These are phyloP conservation scores for Peronospora farinosa DNA, from an alignment of 352 stramenopile species.

Conservation along the genomic window DNA sequence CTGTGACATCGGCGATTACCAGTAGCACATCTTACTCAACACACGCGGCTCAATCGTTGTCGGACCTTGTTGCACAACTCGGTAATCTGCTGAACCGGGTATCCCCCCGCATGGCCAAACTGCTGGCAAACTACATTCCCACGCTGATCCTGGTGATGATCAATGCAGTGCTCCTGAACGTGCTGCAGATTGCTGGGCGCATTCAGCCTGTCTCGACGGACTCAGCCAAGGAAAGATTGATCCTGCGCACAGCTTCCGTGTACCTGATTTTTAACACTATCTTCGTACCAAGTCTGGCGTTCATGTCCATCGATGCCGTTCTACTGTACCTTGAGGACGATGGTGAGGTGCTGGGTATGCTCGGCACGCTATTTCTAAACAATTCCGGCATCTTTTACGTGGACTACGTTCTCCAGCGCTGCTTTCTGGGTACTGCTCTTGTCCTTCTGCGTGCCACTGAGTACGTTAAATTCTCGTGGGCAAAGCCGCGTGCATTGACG, in stretches of 20 bases:
- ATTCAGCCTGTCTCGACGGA: constrained; percentile 83
- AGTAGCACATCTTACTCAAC: constrained; percentile 60
- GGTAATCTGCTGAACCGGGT: constrained; percentile 49
- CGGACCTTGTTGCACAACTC: constrained; percentile 56
- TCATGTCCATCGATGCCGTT: constrained; percentile 82
- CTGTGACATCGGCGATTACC: constrained; percentile 78
- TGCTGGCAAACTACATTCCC: constrained; percentile 72
- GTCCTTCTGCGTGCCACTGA: constrained; percentile 71
- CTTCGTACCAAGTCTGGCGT: constrained; percentile 78
- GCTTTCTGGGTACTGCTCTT: constrained; percentile 73
- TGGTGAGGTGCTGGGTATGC: constrained; percentile 70
- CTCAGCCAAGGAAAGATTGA: constrained; percentile 78
- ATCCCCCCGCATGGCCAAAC: constrained; percentile 75
- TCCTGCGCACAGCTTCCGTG: constrained; percentile 67
- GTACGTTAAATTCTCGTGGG: constrained; percentile 75
- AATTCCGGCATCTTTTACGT: constrained; percentile 88
- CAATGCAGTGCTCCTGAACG: constrained; percentile 81
- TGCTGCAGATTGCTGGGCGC: constrained; percentile 67
- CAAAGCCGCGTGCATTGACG: constrained; percentile 73
- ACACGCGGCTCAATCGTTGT: constrained; percentile 53
- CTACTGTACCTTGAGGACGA: constrained; percentile 71
- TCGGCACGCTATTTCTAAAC: constrained; percentile 80
- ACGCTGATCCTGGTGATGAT: constrained; percentile 86
- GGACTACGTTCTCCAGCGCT: constrained; percentile 81
- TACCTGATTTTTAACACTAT: constrained; percentile 88